Evolutionary conservation across 176 grass and related monocot species (phyloP).

Genomic region (Eremochloa ophiuroides): DNA sequence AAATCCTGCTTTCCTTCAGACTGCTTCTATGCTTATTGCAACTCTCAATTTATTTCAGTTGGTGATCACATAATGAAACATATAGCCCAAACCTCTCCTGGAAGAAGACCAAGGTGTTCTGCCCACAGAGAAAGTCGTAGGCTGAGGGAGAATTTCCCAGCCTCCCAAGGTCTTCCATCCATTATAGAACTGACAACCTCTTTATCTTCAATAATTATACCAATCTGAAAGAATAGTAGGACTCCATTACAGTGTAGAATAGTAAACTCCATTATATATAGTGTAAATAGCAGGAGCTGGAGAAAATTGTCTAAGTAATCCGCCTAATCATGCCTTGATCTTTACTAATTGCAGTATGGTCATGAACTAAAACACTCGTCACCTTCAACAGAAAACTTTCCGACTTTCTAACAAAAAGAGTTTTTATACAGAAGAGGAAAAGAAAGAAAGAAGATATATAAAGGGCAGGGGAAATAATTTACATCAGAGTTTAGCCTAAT

Average conservation of each 20-base stretch:
- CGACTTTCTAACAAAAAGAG: neutral
- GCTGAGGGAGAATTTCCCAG: slow-evolving; percentile 85
- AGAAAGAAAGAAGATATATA: neutral
- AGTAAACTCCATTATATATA: neutral
- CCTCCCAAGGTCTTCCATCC: slow-evolving; percentile 95
- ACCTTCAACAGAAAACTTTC: neutral
- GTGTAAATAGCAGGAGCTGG: neutral
- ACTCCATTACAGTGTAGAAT: neutral
- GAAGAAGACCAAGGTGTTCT: slow-evolving; percentile 93
- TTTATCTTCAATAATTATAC: slow-evolving; percentile 97
- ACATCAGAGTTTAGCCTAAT: neutral
- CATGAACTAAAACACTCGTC: neutral
- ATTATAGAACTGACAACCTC: slow-evolving; percentile 83
- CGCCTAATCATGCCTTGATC: neutral
- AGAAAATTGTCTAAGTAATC: neutral
- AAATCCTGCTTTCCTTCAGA: neutral
- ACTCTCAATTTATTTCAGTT: neutral
- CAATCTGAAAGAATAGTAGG: slow-evolving; percentile 61
- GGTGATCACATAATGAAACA: neutral
- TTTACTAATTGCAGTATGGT: neutral
- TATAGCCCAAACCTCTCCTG: slow-evolving; percentile 68
- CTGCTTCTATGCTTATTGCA: neutral
- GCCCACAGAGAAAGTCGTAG: slow-evolving; percentile 82
- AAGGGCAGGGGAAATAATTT: neutral
- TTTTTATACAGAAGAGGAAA: neutral